A percentile compares a stretch with the other conserved stretches of the same genome.
Evolutionary conservation across 2,329 filamentous ascomycete genomes (phyloP).

Genomic region (Coniella vitis): DNA sequence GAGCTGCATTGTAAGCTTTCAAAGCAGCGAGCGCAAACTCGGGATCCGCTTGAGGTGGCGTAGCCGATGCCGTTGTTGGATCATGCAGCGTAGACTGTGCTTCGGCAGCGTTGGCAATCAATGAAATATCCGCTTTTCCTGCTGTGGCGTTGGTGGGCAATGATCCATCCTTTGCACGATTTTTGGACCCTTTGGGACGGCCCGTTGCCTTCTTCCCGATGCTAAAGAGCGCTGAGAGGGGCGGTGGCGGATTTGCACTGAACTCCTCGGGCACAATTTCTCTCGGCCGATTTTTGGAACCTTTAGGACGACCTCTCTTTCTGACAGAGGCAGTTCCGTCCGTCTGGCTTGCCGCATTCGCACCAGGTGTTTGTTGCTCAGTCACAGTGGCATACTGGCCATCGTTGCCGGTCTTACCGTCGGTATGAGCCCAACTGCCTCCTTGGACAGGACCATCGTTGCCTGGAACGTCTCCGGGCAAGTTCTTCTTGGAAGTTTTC

Average conservation of each 20-base stretch:
- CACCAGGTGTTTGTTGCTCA: neutral
- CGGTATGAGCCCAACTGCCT: slow-evolving; percentile 40
- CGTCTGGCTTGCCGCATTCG: neutral
- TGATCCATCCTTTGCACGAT: slow-evolving; percentile 27
- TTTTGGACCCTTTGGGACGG: slow-evolving; percentile 41
- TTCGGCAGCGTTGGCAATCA: neutral
- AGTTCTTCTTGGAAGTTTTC: slow-evolving; percentile 30
- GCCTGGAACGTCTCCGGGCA: slow-evolving; percentile 7
- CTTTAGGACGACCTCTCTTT: slow-evolving; percentile 43
- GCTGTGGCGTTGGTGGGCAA: neutral
- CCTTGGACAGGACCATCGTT: slow-evolving; percentile 22
- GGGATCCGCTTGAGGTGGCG: slow-evolving; percentile 3
- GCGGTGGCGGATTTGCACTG: neutral
- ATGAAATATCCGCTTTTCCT: neutral
- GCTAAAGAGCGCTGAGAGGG: slow-evolving; percentile 9
- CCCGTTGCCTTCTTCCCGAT: slow-evolving; percentile 13
- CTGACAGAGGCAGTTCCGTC: slow-evolving; percentile 24
- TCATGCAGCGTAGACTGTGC: neutral
- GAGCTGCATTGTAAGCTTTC: slow-evolving; percentile 7
- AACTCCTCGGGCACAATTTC: slow-evolving; percentile 16
- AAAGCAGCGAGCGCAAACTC: slow-evolving; percentile 8
- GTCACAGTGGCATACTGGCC: slow-evolving; percentile 6
- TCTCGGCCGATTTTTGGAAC: slow-evolving; percentile 44
- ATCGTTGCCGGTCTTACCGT: slow-evolving; percentile 24
- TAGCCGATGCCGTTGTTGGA: neutral